A percentile compares a stretch with the other conserved stretches of the same genome.
Evolutionary conservation across 176 grass and related monocot species (phyloP).

Genomic region (Otatea glauca): DNA sequence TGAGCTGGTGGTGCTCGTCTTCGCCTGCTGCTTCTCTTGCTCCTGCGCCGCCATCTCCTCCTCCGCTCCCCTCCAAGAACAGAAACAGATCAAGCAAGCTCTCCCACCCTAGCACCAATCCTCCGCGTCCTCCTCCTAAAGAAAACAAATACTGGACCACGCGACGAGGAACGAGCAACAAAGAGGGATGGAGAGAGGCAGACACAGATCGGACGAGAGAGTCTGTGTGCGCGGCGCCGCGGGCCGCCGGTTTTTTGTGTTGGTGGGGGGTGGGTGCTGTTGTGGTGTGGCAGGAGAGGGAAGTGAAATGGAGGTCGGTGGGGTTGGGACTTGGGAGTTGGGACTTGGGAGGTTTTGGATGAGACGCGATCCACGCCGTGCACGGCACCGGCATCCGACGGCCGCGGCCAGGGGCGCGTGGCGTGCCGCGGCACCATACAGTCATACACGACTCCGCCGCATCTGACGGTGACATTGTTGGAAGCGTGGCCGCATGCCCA

Average conservation of each 20-base stretch:
- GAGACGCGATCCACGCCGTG: slow-evolving; percentile 42
- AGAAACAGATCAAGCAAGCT: slow-evolving; percentile 42
- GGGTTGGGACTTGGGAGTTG: too few relatives aligned
- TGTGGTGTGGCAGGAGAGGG: too few relatives aligned
- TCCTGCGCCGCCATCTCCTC: slow-evolving; percentile 45
- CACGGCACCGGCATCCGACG: slow-evolving; percentile 44
- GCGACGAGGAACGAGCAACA: slow-evolving; percentile 17
- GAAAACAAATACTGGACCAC: slow-evolving; percentile 39
- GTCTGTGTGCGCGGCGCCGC: too few relatives aligned
- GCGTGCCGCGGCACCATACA: slow-evolving; percentile 22
- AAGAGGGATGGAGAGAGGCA: slow-evolving; percentile 33
- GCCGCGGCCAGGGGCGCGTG: slow-evolving; percentile 41
- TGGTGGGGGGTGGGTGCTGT: too few relatives aligned
- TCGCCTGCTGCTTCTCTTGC: slow-evolving; percentile 54
- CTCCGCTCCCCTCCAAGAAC: neutral
- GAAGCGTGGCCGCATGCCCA: slow-evolving; percentile 42
- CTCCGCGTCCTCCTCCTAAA: neutral
- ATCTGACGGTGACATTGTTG: slow-evolving; percentile 48
- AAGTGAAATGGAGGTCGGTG: slow-evolving; percentile 19
- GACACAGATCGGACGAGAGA: neutral
- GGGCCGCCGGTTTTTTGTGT: too few relatives aligned
- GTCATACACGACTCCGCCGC: slow-evolving; percentile 44
- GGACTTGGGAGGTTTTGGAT: too few relatives aligned
- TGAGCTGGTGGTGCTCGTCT: slow-evolving; percentile 74
- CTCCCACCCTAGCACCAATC: neutral